Conservation (phyloP, 179 eudicot genomes). For the Beta lomatogona region DNA sequence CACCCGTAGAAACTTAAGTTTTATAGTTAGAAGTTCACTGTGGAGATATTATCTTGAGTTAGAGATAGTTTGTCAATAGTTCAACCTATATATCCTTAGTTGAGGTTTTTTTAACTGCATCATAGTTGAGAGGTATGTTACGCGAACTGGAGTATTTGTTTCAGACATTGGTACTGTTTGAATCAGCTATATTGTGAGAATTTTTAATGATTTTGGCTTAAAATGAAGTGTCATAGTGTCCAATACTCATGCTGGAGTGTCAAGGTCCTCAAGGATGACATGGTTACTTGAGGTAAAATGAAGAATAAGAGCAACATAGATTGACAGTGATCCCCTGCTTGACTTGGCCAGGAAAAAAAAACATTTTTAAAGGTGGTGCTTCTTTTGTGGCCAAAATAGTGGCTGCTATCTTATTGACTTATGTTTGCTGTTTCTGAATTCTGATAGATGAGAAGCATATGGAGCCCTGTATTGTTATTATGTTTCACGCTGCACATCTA, state of each 20-base stretch:
- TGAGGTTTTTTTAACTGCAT: neutral
- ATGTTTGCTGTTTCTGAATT: neutral
- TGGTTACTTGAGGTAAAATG: no score
- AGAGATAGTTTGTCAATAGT: neutral
- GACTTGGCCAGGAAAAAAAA: neutral
- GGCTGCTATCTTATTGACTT: neutral
- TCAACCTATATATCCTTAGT: neutral
- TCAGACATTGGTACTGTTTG: no score
- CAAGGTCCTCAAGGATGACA: no score
- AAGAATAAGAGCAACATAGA: no score
- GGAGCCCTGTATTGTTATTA: neutral
- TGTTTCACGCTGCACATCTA: neutral
- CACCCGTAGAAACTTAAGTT: neutral
- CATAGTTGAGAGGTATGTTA: neutral
- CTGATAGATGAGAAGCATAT: conserved; percentile 1
- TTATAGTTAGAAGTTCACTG: neutral
- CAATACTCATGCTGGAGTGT: no score
- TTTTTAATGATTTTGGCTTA: no score
- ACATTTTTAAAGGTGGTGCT: neutral
- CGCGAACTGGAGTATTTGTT: no score
- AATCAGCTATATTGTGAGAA: no score
- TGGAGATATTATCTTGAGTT: neutral
- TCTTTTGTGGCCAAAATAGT: neutral
- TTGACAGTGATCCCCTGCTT: neutral
- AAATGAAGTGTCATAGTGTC: no score